Conservation (phyloP, 768 basidiomycete genomes). For the Asterophora parasitica region DNA sequence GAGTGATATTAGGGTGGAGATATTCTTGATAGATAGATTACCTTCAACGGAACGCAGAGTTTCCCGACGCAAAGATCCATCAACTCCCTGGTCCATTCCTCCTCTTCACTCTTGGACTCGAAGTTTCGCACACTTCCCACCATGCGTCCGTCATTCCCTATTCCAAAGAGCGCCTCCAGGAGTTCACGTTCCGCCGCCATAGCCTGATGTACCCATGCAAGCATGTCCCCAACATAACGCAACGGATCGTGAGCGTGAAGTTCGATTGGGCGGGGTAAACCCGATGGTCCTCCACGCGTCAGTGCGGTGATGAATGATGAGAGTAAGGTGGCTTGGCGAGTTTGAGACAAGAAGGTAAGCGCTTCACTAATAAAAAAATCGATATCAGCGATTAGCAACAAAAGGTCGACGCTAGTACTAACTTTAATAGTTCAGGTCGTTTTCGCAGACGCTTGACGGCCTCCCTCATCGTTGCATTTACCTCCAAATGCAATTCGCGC, state of each 20-base stretch:
- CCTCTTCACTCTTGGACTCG: conserved; percentile 51
- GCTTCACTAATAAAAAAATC: conserved; percentile 49
- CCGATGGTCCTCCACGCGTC: conserved; percentile 82
- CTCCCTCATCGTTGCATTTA: conserved; percentile 59
- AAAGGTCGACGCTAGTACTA: conserved; percentile 16
- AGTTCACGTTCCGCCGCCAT: conserved; percentile 96
- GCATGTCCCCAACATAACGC: conserved; percentile 96
- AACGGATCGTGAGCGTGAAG: conserved; percentile 97
- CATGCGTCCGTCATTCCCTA: conserved; percentile 65
- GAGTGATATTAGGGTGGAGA: too few species aligned
- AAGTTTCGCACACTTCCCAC: conserved; percentile 65
- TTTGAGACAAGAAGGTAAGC: conserved; percentile 69
- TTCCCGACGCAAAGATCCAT: conserved; percentile 82
- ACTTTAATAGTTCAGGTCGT: conserved; percentile 77
- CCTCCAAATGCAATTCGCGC: conserved; percentile 69
- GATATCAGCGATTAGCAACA: background rate
- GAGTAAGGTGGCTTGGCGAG: conserved; percentile 76
- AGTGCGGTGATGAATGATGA: conserved; percentile 83
- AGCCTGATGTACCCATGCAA: conserved; percentile 96
- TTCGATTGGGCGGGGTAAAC: conserved; percentile 89
- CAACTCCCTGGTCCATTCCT: conserved; percentile 74
- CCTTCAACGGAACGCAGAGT: conserved; percentile 85
- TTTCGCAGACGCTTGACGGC: conserved; percentile 69
- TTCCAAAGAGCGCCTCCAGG: conserved; percentile 78
- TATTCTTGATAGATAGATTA: conserved; percentile 23